These are phyloP conservation scores for Esteya vermicola DNA, from an alignment of 2,329 filamentous ascomycete species.

Conservation along the genomic window DNA sequence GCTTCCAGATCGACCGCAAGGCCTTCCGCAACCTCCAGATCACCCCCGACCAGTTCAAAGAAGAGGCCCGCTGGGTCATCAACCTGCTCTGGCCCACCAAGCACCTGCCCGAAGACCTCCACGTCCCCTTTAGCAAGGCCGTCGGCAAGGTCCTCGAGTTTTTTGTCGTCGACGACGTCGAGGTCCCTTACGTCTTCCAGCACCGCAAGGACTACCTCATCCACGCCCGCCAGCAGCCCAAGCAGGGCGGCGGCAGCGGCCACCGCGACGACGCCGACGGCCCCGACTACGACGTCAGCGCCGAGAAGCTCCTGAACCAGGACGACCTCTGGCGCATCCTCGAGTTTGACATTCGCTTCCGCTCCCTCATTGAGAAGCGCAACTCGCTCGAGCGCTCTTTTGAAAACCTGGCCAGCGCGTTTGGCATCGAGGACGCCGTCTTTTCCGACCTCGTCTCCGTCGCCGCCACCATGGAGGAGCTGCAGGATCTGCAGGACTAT, in stretches of 20 bases:
- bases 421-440: slow-evolving; percentile 54
- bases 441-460: slow-evolving; percentile 71
- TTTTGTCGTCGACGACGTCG: slow-evolving; percentile 84
- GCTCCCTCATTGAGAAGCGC: slow-evolving; percentile 82
- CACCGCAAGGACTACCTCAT: slow-evolving; percentile 97
- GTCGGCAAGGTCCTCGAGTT: slow-evolving; percentile 90
- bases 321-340: slow-evolving; percentile 92
- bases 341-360: slow-evolving; percentile 89
- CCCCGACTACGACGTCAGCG: slow-evolving; percentile 58
- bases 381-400: slow-evolving; percentile 71
- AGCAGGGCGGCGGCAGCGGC: slow-evolving; percentile 38
- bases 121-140: slow-evolving; percentile 72
- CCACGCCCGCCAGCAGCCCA: slow-evolving; percentile 62
- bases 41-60: slow-evolving; percentile 70
- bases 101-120: slow-evolving; percentile 54
- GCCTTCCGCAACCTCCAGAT: slow-evolving; percentile 74
- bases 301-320: slow-evolving; percentile 82
- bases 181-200: slow-evolving; percentile 95
- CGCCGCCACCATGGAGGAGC: slow-evolving; percentile 79
- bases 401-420: slow-evolving; percentile 50
- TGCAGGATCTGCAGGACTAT: slow-evolving; percentile 94
- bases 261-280: slow-evolving; percentile 60
- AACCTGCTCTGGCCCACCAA: slow-evolving; percentile 85
- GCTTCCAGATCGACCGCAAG: slow-evolving; percentile 83
- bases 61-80: slow-evolving; percentile 86